Evolutionary conservation across 495 filamentous ascomycete species (phyloP).

Genomic region (Penicillium fimorum): DNA sequence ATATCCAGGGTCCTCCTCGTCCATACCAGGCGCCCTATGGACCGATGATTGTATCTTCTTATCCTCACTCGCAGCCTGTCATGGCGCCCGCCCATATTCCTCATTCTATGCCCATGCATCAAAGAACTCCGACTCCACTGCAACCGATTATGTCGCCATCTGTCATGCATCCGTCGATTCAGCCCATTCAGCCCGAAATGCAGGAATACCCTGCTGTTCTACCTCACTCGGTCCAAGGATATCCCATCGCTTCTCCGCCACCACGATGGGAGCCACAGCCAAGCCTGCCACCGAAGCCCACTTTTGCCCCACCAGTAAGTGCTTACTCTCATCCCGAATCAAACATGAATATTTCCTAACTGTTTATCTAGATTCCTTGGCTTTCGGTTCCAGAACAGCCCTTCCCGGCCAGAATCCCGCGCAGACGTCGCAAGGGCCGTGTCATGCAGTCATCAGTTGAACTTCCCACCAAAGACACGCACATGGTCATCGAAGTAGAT

Average conservation of each 20-base stretch:
- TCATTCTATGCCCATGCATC: conserved; percentile 38
- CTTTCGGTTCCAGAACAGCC: conserved; percentile 64
- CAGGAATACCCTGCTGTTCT: conserved; percentile 36
- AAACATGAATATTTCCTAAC: conserved; percentile 7
- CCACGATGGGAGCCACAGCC: conserved; percentile 31
- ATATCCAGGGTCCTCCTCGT: conserved; percentile 46
- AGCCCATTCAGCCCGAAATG: conserved; percentile 31
- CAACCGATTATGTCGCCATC: conserved; percentile 45
- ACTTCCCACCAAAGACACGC: conserved; percentile 47
- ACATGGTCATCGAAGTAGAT: conserved; percentile 23
- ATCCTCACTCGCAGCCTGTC: conserved; percentile 45
- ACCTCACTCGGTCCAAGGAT: conserved; percentile 26
- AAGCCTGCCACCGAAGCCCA: conserved; percentile 27
- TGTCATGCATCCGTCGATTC: conserved; percentile 25
- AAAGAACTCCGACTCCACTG: conserved; percentile 42
- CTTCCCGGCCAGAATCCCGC: conserved; percentile 58
- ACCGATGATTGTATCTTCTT: conserved; percentile 52
- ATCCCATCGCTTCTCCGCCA: conserved; percentile 32
- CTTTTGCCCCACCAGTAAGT: conserved; percentile 68
- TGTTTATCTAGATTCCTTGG: conserved; percentile 67
- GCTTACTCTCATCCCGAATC: background rate
- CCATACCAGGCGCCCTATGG: conserved; percentile 43
- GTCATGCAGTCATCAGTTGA: conserved; percentile 44
- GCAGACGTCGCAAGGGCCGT: conserved; percentile 42
- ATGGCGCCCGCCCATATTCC: conserved; percentile 42